These are phyloP conservation scores for Trametes sp. DNA, from an alignment of 1,284 basidiomycete genomes.

Conservation along the genomic window DNA sequence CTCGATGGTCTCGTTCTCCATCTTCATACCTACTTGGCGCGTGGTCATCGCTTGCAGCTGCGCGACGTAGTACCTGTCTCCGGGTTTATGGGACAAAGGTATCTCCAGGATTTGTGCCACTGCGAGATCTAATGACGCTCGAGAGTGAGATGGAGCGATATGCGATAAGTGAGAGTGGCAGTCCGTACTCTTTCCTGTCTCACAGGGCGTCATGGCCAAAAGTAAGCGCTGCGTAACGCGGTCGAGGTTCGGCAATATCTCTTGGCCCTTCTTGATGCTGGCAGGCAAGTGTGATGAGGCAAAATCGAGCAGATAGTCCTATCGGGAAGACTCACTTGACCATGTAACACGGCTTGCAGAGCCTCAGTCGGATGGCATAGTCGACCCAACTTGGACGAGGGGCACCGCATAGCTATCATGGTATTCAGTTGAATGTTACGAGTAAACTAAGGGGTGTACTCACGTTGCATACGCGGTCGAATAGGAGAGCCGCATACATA, in stretches of 20 bases:
- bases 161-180: background rate
- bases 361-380: background rate
- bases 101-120: background rate
- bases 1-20: background rate
- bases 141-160: background rate
- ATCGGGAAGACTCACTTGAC: background rate
- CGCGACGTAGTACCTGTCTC: background rate
- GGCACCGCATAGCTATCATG: background rate
- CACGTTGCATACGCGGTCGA: slow-evolving; percentile 24
- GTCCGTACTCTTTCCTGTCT: background rate
- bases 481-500: slow-evolving; percentile 34
- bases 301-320: no score
- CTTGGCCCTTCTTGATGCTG: background rate
- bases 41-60: background rate
- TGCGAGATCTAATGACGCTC: background rate
- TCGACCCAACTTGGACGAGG: background rate
- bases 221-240: background rate
- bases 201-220: slow-evolving; percentile 3
- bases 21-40: background rate
- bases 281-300: background rate
- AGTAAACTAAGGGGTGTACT: background rate
- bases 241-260: background rate
- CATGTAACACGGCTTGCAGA: background rate
- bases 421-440: background rate
- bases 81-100: background rate